phyloP scores from a whole-genome alignment of 2,329 filamentous ascomycete species.

The Botrytis fabae region DNA sequence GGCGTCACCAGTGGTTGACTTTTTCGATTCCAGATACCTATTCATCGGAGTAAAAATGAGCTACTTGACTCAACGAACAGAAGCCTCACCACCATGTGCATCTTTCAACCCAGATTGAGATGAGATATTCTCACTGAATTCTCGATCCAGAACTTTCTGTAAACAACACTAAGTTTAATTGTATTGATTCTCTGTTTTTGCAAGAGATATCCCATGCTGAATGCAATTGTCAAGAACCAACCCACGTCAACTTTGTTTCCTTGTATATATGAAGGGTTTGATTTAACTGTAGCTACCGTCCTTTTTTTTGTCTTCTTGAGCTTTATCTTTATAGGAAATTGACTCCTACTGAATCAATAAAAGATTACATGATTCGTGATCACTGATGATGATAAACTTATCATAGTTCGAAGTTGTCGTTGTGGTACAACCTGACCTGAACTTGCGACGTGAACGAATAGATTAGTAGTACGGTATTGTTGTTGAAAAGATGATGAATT shows the following conservation, averaged over 20 bases:
- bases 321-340: neutral
- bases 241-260: neutral
- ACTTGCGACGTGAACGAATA: neutral
- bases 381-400: neutral
- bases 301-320: too few relatives aligned
- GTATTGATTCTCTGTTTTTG: neutral
- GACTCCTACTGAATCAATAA: neutral
- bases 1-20: neutral
- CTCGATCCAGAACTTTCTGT: neutral
- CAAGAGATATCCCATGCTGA: neutral
- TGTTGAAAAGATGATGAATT: neutral
- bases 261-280: neutral
- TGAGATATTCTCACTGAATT: neutral
- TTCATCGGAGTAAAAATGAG: neutral
- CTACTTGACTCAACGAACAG: neutral
- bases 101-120: neutral
- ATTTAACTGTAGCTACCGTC: neutral
- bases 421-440: neutral
- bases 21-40: neutral
- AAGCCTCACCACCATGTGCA: neutral
- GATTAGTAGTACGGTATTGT: neutral
- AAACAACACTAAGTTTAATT: neutral
- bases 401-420: neutral
- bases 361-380: neutral
- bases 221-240: neutral